Percentiles rank a stretch among this genome's conserved stretches.
Evolutionary conservation across 1,284 basidiomycete genomes (phyloP).

Genomic region (Afroboletus lepidellus): DNA sequence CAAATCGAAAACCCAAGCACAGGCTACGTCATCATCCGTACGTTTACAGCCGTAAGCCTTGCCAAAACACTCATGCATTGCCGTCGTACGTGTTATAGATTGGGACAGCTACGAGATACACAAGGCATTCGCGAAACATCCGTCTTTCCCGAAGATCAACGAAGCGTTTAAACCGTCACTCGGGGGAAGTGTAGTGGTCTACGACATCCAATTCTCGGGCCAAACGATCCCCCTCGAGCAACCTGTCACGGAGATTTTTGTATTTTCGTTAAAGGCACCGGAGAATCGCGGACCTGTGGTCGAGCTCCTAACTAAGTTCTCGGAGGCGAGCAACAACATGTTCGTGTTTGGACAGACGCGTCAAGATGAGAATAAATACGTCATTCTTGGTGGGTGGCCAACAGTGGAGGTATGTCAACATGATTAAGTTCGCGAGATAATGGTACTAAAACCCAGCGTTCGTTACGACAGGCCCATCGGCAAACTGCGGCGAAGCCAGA

Average conservation of each 20-base stretch:
- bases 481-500: constrained; percentile 10
- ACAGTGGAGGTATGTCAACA: constrained; percentile 20
- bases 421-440: background rate
- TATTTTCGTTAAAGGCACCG: constrained; percentile 24
- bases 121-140: background rate
- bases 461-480: constrained; percentile 9
- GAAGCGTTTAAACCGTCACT: constrained; percentile 1
- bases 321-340: constrained; percentile 7
- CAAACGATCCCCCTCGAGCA: constrained; percentile 13
- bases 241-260: constrained; percentile 20
- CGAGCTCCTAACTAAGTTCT: constrained; percentile 12
- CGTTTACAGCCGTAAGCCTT: background rate
- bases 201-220: constrained; percentile 25
- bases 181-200: constrained; percentile 12
- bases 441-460: background rate
- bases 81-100: background rate
- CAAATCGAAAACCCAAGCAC: background rate
- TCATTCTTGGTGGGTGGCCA: constrained; percentile 25
- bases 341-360: constrained; percentile 24
- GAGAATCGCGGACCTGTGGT: constrained; percentile 19
- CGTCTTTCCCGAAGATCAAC: background rate
- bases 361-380: constrained; percentile 26
- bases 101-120: constrained; percentile 2
- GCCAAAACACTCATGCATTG: background rate
- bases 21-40: background rate